These are phyloP conservation scores for Epichloe baconii DNA, from an alignment of 2,329 filamentous ascomycete species.

Conservation along the genomic window DNA sequence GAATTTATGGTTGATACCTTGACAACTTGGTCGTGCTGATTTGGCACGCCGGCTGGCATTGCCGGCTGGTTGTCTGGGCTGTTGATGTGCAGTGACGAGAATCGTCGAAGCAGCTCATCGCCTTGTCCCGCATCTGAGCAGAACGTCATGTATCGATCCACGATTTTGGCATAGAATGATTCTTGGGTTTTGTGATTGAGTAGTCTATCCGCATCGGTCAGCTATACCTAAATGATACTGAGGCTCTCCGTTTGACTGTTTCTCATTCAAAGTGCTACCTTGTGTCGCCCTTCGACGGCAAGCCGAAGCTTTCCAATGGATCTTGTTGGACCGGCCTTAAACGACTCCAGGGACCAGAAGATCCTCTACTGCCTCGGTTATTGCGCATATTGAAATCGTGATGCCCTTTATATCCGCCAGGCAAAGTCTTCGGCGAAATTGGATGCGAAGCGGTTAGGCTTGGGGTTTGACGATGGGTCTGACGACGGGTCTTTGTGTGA, in stretches of 20 bases:
- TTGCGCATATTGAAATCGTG: conserved; percentile 5
- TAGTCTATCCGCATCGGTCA: conserved; percentile 33
- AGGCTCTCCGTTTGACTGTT: not conserved
- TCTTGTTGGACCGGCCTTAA: conserved; percentile 65
- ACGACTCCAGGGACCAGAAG: conserved; percentile 51
- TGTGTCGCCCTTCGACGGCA: conserved; percentile 83
- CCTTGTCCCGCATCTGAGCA: conserved; percentile 62
- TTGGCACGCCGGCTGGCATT: not conserved
- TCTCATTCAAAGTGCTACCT: conserved; percentile 36
- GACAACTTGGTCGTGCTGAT: not conserved
- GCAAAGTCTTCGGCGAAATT: not conserved
- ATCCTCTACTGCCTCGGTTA: conserved; percentile 17
- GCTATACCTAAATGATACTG: not conserved
- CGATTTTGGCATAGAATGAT: conserved; percentile 73
- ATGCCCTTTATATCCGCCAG: not conserved
- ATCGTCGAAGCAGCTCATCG: conserved; percentile 61
- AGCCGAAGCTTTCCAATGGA: conserved; percentile 65
- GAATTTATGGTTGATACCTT: conserved; percentile 2
- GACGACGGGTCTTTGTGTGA: not conserved
- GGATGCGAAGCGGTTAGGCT: not conserved
- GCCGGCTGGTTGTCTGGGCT: not conserved
- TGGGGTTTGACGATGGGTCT: not conserved
- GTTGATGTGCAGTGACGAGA: conserved; percentile 44
- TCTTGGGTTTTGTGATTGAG: conserved; percentile 69
- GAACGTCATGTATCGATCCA: conserved; percentile 80